Conservation (phyloP, 805 yeast genomes). For the Nakazawaea sp. region DNA sequence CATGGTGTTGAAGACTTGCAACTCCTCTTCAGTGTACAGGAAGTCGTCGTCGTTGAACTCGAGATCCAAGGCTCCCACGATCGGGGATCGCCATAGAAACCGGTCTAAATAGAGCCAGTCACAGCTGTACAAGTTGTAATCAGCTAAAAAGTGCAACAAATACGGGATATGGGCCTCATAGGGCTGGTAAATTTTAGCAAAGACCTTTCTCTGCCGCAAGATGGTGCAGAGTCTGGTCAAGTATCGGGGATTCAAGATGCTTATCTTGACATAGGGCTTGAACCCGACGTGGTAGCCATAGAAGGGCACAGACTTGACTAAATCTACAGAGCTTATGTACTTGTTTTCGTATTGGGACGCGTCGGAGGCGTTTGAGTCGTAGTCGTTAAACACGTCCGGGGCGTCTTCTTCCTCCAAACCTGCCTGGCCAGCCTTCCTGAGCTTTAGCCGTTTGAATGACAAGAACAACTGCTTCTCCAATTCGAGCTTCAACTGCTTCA, state of each 20-base stretch:
- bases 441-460: slow-evolving; percentile 26
- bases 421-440: slow-evolving; percentile 11
- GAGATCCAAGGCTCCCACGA: slow-evolving; percentile 22
- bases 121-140: slow-evolving; percentile 80
- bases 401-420: slow-evolving; percentile 11
- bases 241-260: slow-evolving; percentile 56
- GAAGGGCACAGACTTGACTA: slow-evolving; percentile 73
- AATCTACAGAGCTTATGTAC: slow-evolving; percentile 50
- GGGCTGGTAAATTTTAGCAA: slow-evolving; percentile 35
- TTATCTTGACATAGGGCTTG: slow-evolving; percentile 60
- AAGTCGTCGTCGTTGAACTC: slow-evolving; percentile 13
- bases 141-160: slow-evolving; percentile 70
- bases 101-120: slow-evolving; percentile 54
- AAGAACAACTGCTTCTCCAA: slow-evolving; percentile 36
- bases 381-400: slow-evolving; percentile 12
- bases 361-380: slow-evolving; percentile 12
- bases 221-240: slow-evolving; percentile 45
- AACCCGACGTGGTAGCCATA: slow-evolving; percentile 77
- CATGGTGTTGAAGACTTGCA: slow-evolving; percentile 17
- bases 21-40: slow-evolving; percentile 7
- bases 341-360: slow-evolving; percentile 15
- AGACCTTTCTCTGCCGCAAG: slow-evolving; percentile 30
- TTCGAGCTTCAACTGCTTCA: slow-evolving; percentile 31
- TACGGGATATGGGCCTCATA: slow-evolving; percentile 82
- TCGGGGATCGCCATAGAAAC: slow-evolving; percentile 52